Conservation (phyloP, 129 eudicot species). For the Deinandra increscens region DNA sequence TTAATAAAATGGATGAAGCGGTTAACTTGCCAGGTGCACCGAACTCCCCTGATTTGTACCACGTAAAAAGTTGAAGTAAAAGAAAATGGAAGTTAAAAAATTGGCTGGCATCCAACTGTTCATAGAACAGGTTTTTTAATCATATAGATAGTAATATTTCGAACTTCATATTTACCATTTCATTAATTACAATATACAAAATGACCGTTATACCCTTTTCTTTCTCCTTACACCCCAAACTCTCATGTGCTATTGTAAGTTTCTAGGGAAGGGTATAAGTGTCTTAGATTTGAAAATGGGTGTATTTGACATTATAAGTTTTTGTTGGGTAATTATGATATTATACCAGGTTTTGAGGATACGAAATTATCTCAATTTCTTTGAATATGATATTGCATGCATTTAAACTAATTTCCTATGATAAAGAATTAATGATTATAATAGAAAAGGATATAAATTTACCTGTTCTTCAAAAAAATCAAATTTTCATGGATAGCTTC, state of each 20-base stretch:
- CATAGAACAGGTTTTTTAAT: no score
- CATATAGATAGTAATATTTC: no score
- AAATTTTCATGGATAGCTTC: conserved; percentile 70
- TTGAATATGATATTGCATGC: neutral
- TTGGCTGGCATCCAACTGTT: no score
- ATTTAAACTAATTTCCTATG: neutral
- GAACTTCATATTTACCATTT: no score
- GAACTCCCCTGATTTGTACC: no score
- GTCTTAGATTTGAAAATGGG: neutral
- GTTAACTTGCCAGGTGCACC: no score
- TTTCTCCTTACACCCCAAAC: neutral
- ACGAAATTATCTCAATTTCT: neutral
- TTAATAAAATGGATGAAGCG: no score
- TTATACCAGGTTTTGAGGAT: no score
- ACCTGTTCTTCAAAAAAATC: conserved; percentile 59
- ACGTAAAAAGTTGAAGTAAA: no score
- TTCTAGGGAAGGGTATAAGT: neutral
- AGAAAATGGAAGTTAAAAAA: no score
- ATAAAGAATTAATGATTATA: neutral
- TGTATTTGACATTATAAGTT: neutral
- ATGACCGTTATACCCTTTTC: no score
- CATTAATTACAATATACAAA: no score
- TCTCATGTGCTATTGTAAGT: neutral
- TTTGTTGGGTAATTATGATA: neutral
- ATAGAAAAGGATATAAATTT: neutral